These are phyloP conservation scores for Corniculantispora saksenae DNA, from an alignment of 2,329 filamentous ascomycete species.

Conservation along the genomic window DNA sequence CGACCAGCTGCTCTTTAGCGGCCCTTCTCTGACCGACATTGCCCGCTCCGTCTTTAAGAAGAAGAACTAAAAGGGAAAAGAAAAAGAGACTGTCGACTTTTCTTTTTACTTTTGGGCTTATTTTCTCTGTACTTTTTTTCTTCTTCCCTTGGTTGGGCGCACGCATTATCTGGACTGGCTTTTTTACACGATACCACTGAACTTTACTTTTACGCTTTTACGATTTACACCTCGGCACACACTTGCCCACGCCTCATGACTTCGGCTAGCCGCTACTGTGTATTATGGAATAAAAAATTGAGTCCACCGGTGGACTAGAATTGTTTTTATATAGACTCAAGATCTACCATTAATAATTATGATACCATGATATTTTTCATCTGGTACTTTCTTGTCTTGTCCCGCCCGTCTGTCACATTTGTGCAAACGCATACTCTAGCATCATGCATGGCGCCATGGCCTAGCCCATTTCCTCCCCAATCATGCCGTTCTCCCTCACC, in stretches of 20 bases:
- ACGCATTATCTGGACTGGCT: background rate
- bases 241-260: constrained; percentile 1
- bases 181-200: constrained; percentile 10
- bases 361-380: background rate
- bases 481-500: background rate
- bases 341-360: constrained; percentile 9
- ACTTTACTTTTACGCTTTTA: constrained; percentile 3
- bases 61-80: constrained; percentile 19
- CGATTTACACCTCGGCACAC: constrained; percentile 1
- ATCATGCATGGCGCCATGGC: background rate
- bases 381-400: background rate
- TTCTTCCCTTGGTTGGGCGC: background rate
- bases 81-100: background rate
- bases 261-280: background rate
- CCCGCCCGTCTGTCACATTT: background rate
- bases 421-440: background rate
- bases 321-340: constrained; percentile 6
- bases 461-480: background rate
- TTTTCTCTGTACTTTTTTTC: background rate
- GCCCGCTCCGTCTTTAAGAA: constrained; percentile 43
- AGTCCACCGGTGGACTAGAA: constrained; percentile 14
- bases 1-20: constrained; percentile 54
- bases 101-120: background rate
- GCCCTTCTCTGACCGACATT: constrained; percentile 46
- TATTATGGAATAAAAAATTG: background rate